phyloP scores from a whole-genome alignment of 2,329 filamentous ascomycete genomes.

The Grosmannia huntii region DNA sequence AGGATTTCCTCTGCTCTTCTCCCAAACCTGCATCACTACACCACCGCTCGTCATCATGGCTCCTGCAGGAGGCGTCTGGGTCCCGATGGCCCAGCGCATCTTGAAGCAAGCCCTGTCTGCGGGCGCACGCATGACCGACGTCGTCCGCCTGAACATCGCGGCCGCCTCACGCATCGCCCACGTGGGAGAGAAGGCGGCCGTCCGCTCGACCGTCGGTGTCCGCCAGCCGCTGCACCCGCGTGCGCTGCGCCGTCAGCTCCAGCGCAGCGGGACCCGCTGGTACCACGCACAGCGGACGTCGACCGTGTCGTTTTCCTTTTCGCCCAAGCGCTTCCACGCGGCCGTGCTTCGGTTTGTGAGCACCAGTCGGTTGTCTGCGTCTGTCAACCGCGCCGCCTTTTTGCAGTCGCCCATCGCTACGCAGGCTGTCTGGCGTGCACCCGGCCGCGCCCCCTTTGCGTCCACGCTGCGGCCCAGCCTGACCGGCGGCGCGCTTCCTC shows the following conservation, averaged over 20 bases:
- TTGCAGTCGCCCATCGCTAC: constrained; percentile 36
- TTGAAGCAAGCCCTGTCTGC: constrained; percentile 34
- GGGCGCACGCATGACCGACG: constrained; percentile 33
- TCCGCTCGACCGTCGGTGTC: constrained; percentile 18
- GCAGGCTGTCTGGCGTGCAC: constrained; percentile 44
- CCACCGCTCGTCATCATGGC: constrained; percentile 30
- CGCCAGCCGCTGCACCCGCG: constrained; percentile 40
- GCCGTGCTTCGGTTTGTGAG: constrained; percentile 34
- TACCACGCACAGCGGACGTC: constrained; percentile 28
- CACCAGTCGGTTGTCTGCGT: constrained; percentile 24
- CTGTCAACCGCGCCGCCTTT: constrained; percentile 35
- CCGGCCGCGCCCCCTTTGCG: constrained; percentile 73
- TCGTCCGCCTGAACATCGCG: constrained; percentile 36
- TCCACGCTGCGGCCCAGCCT: constrained; percentile 82
- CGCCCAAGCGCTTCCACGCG: constrained; percentile 12
- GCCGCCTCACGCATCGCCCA: constrained; percentile 22
- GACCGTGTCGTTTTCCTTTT: constrained; percentile 11
- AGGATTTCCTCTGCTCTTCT: neutral
- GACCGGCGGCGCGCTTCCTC: constrained; percentile 72
- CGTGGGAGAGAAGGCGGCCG: constrained; percentile 28
- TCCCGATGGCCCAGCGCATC: constrained; percentile 40
- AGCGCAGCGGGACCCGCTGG: constrained; percentile 22
- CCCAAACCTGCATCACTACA: neutral
- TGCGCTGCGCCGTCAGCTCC: constrained; percentile 37
- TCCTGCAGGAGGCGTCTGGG: constrained; percentile 44